Conservation (phyloP, 2,329 filamentous ascomycete genomes). For the Acephala macrosclerotiorum region DNA sequence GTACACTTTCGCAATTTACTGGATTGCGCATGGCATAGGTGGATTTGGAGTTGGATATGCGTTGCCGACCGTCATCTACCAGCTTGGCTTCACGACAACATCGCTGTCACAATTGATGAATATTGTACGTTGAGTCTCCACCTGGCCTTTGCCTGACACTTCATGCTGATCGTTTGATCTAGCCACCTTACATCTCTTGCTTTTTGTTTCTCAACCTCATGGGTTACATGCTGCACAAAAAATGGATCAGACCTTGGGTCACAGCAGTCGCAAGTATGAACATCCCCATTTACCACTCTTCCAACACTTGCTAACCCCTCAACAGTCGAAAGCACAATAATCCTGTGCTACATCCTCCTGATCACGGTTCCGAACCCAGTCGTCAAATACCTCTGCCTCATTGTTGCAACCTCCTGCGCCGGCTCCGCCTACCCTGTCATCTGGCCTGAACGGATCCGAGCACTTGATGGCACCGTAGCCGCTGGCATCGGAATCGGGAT, state of each 20-base stretch:
- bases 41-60: constrained; percentile 51
- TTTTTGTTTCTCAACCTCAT: constrained; percentile 49
- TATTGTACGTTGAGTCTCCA: constrained; percentile 41
- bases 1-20: constrained; percentile 48
- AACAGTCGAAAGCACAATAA: constrained; percentile 46
- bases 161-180: constrained; percentile 12
- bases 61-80: constrained; percentile 52
- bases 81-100: constrained; percentile 51
- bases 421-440: constrained; percentile 52
- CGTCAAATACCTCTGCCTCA: constrained; percentile 48
- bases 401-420: constrained; percentile 47
- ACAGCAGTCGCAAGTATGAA: constrained; percentile 49
- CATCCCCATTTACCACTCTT: too few relatives aligned
- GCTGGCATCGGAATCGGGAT: constrained; percentile 51
- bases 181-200: constrained; percentile 49
- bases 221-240: constrained; percentile 46
- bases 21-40: constrained; percentile 52
- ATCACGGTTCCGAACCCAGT: constrained; percentile 45
- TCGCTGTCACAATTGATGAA: constrained; percentile 53
- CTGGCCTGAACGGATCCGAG: constrained; percentile 53
- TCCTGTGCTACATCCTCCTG: constrained; percentile 50
- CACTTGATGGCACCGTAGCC: constrained; percentile 49
- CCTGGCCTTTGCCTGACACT: neutral
- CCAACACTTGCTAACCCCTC: constrained; percentile 20
- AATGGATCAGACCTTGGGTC: constrained; percentile 48